Conservation (phyloP, 2,329 filamentous ascomycete species). For the Clathrospora elynae region DNA sequence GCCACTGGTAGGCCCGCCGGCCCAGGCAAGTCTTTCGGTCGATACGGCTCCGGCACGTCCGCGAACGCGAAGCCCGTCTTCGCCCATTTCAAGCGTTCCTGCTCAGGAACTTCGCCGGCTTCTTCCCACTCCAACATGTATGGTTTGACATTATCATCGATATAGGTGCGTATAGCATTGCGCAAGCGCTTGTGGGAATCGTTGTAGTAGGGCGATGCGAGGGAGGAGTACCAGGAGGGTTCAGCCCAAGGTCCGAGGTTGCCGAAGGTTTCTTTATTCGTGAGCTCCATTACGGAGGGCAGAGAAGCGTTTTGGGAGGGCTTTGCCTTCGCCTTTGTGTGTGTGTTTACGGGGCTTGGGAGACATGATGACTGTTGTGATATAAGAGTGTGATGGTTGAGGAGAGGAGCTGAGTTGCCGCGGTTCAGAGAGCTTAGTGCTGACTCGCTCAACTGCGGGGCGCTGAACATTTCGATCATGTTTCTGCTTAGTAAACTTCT, state of each 20-base stretch:
- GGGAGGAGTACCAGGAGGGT: constrained; percentile 54
- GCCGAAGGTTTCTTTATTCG: constrained; percentile 40
- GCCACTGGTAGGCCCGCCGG: constrained; percentile 47
- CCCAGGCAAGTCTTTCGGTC: constrained; percentile 47
- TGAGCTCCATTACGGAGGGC: constrained; percentile 24
- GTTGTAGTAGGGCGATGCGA: constrained; percentile 67
- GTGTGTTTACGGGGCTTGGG: background rate
- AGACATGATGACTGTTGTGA: too few relatives aligned
- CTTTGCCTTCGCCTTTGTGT: constrained; percentile 18
- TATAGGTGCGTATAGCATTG: constrained; percentile 61
- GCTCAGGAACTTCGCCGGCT: constrained; percentile 54
- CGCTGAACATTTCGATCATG: background rate
- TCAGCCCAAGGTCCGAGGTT: constrained; percentile 53
- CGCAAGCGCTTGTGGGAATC: constrained; percentile 65
- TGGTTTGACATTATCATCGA: constrained; percentile 63
- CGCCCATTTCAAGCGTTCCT: constrained; percentile 50
- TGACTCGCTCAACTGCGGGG: constrained; percentile 14
- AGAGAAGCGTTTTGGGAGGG: constrained; percentile 17
- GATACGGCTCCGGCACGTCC: constrained; percentile 53
- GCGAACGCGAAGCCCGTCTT: constrained; percentile 51
- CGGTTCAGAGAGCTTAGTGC: constrained; percentile 10
- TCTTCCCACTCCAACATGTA: constrained; percentile 68
- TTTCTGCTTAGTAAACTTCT: background rate
- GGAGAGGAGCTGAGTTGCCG: constrained; percentile 16
- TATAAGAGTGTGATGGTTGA: background rate